Conservation (phyloP, 306 rosid species). For the Inga leiocalycina region DNA sequence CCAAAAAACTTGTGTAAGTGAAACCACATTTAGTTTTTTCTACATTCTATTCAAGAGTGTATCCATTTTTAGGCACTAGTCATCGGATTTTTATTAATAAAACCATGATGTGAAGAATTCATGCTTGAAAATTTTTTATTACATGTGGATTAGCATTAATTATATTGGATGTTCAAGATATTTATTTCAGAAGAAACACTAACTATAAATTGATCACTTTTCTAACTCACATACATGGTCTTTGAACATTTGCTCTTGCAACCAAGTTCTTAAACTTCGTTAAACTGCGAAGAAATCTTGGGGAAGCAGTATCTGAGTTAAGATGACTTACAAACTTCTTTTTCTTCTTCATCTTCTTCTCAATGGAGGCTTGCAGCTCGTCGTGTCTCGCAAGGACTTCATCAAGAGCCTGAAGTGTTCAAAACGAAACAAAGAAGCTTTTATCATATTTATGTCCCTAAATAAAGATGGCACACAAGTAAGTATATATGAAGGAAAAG, state of each 20-base stretch:
- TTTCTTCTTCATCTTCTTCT: conserved; percentile 76
- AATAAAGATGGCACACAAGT: background rate
- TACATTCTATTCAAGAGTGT: too few relatives aligned
- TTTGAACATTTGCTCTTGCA: too few relatives aligned
- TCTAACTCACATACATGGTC: too few relatives aligned
- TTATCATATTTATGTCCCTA: background rate
- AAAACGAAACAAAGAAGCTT: background rate
- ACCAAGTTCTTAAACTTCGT: too few relatives aligned
- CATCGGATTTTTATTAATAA: background rate
- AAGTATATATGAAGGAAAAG: background rate
- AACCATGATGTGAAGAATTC: background rate
- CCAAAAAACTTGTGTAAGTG: conserved; percentile 28
- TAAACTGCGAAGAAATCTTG: background rate
- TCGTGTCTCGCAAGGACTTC: conserved; percentile 52
- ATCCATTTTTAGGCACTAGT: too few relatives aligned
- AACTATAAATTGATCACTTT: too few relatives aligned
- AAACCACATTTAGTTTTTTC: background rate
- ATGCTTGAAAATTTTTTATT: background rate
- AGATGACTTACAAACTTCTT: conserved; percentile 61
- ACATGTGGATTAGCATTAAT: background rate
- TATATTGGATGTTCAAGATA: background rate
- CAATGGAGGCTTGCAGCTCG: conserved; percentile 62
- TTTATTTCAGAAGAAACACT: background rate
- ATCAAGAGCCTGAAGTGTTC: conserved; percentile 62
- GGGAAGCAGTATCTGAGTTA: conserved; percentile 9